Evolutionary conservation across 305 asterid species (phyloP), one percentile per base, ranked within the genome.

Genomic region (Fraxinus paxiana): DNA sequence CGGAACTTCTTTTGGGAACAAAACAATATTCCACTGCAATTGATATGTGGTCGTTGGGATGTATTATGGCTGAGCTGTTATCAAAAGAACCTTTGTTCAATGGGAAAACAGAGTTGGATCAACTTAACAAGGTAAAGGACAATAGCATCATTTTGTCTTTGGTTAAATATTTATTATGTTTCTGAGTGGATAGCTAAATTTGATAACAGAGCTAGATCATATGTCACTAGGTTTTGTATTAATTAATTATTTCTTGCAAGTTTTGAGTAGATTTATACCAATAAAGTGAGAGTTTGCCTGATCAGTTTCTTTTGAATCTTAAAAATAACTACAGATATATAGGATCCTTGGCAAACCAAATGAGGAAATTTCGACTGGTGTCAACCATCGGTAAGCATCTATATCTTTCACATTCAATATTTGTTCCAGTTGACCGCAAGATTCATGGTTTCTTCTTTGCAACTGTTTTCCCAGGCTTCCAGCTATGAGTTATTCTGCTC

Each of bases 1-100:
- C 51, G 10, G 77, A 73, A 73, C 77, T 73, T 73, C 77, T 73
- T 35, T 35, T 73, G 31, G 77, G 77, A 18, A 24, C 54, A 30
- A 73, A 73, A 37, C 54, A 73, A 31, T 73, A 73, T 73, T 73
- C 77, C 4, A 73, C 30, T 35, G 77, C 77, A 34, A 73, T 73
- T 73, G 77, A 73, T 22, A 73, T 73, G 77, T 73, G 77, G 77
- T 73, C 77, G 5, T 20, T 73, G 71, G 99, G 98, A 24, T 95
- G 98, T 87, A 90, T 95, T 54, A 95, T 95, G 98, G 97, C 97
- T 18, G 98, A 95, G 83, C 82, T 95, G 35, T 85, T 95, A 73
- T 89, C 89, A 10, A 91, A 88, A 85, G 91, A 84, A 81, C 93
- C 99, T 2, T 71, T 95, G 74, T 95, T 95, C 81, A 90, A 89